Evolutionary conservation across 2,329 filamentous ascomycete genomes (phyloP).

Genomic region (Peltaster fructicola): DNA sequence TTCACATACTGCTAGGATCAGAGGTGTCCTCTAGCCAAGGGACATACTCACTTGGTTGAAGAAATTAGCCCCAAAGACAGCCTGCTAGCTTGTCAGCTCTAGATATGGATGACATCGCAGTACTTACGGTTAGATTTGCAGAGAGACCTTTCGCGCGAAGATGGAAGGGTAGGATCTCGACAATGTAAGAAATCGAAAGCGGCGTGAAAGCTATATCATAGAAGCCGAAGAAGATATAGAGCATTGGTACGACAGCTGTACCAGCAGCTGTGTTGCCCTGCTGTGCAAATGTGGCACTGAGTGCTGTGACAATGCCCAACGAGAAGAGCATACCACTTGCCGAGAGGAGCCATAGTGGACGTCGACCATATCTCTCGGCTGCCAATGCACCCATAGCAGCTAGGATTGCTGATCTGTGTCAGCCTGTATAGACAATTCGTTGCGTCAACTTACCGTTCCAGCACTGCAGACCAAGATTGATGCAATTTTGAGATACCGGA

Average conservation of each 20-base stretch:
- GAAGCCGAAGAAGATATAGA: slow-evolving; percentile 26
- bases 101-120: background rate
- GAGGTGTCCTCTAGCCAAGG: background rate
- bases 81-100: background rate
- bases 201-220: slow-evolving; percentile 24
- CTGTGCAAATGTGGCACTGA: slow-evolving; percentile 20
- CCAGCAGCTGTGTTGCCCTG: slow-evolving; percentile 17
- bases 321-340: slow-evolving; percentile 26
- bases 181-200: slow-evolving; percentile 17
- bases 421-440: background rate
- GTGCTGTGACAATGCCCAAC: slow-evolving; percentile 27
- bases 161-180: slow-evolving; percentile 19
- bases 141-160: slow-evolving; percentile 13
- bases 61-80: slow-evolving; percentile 8
- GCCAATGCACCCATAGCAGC: slow-evolving; percentile 22
- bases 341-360: slow-evolving; percentile 26
- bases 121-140: slow-evolving; percentile 9
- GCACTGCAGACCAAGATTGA: slow-evolving; percentile 23
- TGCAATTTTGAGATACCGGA: slow-evolving; percentile 18
- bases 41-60: slow-evolving; percentile 10
- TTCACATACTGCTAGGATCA: slow-evolving; percentile 23
- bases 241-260: slow-evolving; percentile 24
- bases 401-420: too few relatives aligned
- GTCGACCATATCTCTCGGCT: slow-evolving; percentile 26
- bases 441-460: slow-evolving; percentile 14